Conservation (phyloP, 2,329 filamentous ascomycete genomes). For the Cadophora sp. region DNA sequence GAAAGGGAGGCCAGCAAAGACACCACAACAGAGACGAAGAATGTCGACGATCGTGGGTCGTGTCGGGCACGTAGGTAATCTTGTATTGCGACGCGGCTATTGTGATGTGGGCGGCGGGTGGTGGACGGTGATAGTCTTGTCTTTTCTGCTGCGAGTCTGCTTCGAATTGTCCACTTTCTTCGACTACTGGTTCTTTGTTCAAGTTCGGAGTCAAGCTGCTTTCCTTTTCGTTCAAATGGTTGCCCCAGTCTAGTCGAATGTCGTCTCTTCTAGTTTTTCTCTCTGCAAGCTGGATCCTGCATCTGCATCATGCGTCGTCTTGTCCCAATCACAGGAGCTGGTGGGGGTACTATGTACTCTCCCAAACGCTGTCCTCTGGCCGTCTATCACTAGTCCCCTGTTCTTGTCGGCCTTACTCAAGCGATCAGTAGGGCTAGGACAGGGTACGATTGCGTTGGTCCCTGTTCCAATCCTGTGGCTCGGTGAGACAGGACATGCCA, state of each 20-base stretch:
- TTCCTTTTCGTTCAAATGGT: neutral
- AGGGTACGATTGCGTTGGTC: conserved; percentile 13
- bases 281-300: conserved; percentile 8
- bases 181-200: neutral
- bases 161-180: neutral
- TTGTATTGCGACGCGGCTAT: conserved; percentile 12
- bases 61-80: neutral
- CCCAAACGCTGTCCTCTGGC: neutral
- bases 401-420: conserved; percentile 11
- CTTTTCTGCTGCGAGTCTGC: neutral
- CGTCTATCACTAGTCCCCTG: conserved; percentile 9
- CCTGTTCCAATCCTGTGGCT: conserved; percentile 15
- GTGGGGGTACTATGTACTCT: conserved; percentile 16
- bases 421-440: neutral
- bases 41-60: conserved; percentile 14
- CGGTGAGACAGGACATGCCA: conserved; percentile 9
- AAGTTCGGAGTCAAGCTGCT: neutral
- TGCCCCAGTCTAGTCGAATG: neutral
- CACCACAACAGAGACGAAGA: conserved; percentile 1
- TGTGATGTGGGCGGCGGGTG: neutral
- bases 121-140: neutral
- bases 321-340: conserved; percentile 10
- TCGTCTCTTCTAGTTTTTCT: conserved; percentile 2
- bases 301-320: neutral
- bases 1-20: neutral